These are phyloP conservation scores for Helminthosporium solani DNA, from an alignment of 2,329 filamentous ascomycete genomes.

Conservation along the genomic window DNA sequence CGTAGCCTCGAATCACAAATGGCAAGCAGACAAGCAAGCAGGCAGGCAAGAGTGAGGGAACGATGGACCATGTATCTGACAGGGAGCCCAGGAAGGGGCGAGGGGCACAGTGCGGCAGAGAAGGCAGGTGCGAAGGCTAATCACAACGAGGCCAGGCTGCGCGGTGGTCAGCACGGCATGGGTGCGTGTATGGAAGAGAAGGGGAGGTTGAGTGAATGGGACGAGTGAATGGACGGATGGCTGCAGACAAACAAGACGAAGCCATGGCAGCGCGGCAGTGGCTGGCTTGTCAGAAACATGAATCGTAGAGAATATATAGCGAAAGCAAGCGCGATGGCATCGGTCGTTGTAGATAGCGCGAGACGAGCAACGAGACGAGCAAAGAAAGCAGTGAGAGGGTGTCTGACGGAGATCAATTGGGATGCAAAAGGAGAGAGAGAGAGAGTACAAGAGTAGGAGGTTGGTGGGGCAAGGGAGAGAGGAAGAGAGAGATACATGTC, in stretches of 20 bases:
- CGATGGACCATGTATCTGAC: slow-evolving; percentile 17
- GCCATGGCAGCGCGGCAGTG: no score
- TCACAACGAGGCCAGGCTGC: slow-evolving; percentile 23
- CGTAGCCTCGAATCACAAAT: slow-evolving; percentile 19
- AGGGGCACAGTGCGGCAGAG: slow-evolving; percentile 16
- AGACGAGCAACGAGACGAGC: slow-evolving; percentile 13
- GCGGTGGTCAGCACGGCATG: slow-evolving; percentile 29
- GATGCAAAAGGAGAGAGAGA: background rate
- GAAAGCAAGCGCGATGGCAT: slow-evolving; percentile 7
- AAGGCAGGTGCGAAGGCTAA: slow-evolving; percentile 18
- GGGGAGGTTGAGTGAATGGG: no score
- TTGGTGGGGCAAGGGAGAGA: slow-evolving; percentile 12
- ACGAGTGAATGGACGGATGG: no score
- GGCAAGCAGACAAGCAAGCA: slow-evolving; percentile 7
- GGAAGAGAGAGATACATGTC: slow-evolving; percentile 2
- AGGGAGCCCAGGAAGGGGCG: slow-evolving; percentile 22
- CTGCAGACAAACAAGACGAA: slow-evolving; percentile 10
- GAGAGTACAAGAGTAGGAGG: slow-evolving; percentile 13
- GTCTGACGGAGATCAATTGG: slow-evolving; percentile 3
- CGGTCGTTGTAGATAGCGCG: slow-evolving; percentile 12
- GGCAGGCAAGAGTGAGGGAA: slow-evolving; percentile 6
- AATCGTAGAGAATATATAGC: no score
- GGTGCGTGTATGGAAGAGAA: no score
- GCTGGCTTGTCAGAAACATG: no score
- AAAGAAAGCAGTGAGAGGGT: slow-evolving; percentile 16